phyloP scores from a whole-genome alignment of 2,329 filamentous ascomycete species.

The Botrytis tulipae region DNA sequence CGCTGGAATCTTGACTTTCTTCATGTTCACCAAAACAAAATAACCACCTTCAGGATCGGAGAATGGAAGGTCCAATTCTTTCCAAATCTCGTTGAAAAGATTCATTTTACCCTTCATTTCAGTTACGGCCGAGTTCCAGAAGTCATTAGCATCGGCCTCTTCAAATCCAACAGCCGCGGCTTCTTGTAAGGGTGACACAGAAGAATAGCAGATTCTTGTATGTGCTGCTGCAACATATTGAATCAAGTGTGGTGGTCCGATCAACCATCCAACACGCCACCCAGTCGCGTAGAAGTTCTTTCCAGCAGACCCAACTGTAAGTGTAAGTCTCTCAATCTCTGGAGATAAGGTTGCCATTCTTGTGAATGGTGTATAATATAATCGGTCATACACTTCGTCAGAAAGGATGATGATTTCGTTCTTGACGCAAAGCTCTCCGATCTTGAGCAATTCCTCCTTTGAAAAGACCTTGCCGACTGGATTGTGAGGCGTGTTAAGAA shows the following conservation, averaged over 20 bases:
- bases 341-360: slow-evolving; percentile 87
- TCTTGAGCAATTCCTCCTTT: slow-evolving; percentile 74
- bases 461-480: slow-evolving; percentile 96
- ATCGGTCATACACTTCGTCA: slow-evolving; percentile 89
- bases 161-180: slow-evolving; percentile 93
- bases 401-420: slow-evolving; percentile 91
- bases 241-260: slow-evolving; percentile 84
- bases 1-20: slow-evolving; percentile 77
- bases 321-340: slow-evolving; percentile 80
- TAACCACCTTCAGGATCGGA: slow-evolving; percentile 91
- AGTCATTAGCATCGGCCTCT: slow-evolving; percentile 76
- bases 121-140: slow-evolving; percentile 79
- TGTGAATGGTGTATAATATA: slow-evolving; percentile 95
- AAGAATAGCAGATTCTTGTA: slow-evolving; percentile 93
- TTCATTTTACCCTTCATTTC: slow-evolving; percentile 92
- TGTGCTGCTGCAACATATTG: slow-evolving; percentile 90
- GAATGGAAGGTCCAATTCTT: slow-evolving; percentile 64
- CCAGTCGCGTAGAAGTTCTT: slow-evolving; percentile 99
- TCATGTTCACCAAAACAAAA: slow-evolving; percentile 93
- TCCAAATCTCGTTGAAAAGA: slow-evolving; percentile 79
- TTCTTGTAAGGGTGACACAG: slow-evolving; percentile 90
- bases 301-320: slow-evolving; percentile 93
- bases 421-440: slow-evolving; percentile 87
- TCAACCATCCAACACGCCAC: slow-evolving; percentile 93
- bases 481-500: slow-evolving; percentile 84